A percentile compares a stretch with the other conserved stretches of the same genome.
phyloP scores from a whole-genome alignment of 2,329 filamentous ascomycete genomes.

The Capronia epimyces region DNA sequence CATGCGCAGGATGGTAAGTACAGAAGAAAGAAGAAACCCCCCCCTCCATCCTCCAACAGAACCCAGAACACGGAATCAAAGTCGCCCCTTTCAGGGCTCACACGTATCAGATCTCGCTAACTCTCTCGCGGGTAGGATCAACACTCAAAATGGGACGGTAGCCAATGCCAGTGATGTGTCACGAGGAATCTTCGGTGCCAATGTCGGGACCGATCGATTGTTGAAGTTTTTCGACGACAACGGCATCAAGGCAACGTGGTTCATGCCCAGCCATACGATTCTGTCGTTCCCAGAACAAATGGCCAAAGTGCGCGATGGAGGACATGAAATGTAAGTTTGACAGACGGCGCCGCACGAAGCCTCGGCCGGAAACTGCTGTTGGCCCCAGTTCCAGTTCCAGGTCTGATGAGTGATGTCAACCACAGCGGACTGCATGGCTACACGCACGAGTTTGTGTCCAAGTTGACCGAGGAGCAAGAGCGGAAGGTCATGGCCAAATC shows the following conservation, averaged over 20 bases:
- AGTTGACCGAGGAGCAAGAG: slow-evolving; percentile 33
- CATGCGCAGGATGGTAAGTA: slow-evolving; percentile 29
- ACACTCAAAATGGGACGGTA: slow-evolving; percentile 15
- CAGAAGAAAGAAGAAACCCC: too few relatives aligned
- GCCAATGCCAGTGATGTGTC: slow-evolving; percentile 61
- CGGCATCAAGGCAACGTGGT: slow-evolving; percentile 43
- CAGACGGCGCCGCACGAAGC: too few relatives aligned
- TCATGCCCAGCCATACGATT: slow-evolving; percentile 54
- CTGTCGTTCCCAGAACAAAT: slow-evolving; percentile 50
- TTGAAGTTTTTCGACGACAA: slow-evolving; percentile 53
- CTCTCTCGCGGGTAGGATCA: slow-evolving; percentile 55
- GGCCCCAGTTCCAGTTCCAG: slow-evolving; percentile 20
- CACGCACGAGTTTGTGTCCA: slow-evolving; percentile 39
- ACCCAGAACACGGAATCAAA: too few relatives aligned
- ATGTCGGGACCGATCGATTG: slow-evolving; percentile 59
- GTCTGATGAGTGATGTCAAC: too few relatives aligned
- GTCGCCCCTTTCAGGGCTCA: too few relatives aligned
- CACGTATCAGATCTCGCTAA: too few relatives aligned
- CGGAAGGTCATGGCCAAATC: slow-evolving; percentile 36
- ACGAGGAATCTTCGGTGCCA: slow-evolving; percentile 63
- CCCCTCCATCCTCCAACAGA: too few relatives aligned
- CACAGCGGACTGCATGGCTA: slow-evolving; percentile 37
- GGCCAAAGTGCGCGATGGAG: slow-evolving; percentile 51
- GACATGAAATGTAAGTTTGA: slow-evolving; percentile 54
- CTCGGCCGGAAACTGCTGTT: neutral